These are phyloP conservation scores for Neonothopanus nambi DNA, from an alignment of 1,284 basidiomycete genomes.

Conservation along the genomic window DNA sequence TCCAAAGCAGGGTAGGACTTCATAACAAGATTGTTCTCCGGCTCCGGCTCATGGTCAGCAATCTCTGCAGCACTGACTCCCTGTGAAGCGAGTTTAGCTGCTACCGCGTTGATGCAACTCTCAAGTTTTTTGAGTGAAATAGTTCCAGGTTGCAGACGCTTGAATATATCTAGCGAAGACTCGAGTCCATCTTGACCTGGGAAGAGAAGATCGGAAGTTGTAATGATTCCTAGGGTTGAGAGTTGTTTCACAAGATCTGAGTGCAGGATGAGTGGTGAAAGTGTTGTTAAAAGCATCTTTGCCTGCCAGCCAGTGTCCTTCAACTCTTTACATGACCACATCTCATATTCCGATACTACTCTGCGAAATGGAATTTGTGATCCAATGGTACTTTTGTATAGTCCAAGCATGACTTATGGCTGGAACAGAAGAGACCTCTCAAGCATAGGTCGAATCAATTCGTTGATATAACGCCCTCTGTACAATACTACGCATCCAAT, in stretches of 20 bases:
- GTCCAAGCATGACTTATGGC: too few relatives aligned
- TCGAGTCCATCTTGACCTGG: constrained; percentile 9
- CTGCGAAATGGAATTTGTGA: too few relatives aligned
- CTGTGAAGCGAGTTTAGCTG: constrained; percentile 5
- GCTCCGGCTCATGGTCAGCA: neutral
- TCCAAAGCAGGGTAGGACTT: constrained; percentile 6
- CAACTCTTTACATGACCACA: too few relatives aligned
- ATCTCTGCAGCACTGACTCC: neutral
- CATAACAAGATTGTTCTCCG: neutral
- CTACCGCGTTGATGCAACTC: neutral
- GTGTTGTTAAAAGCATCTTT: neutral
- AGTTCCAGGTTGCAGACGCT: constrained; percentile 10
- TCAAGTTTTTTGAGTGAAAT: constrained; percentile 12
- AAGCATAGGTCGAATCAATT: too few relatives aligned
- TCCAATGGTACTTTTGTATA: too few relatives aligned
- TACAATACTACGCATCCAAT: too few relatives aligned
- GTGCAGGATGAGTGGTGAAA: neutral
- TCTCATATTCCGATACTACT: too few relatives aligned
- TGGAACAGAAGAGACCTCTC: too few relatives aligned
- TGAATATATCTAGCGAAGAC: constrained; percentile 8
- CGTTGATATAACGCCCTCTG: too few relatives aligned
- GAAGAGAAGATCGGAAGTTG: constrained; percentile 8
- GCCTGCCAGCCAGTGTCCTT: too few relatives aligned
- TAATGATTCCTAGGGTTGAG: constrained; percentile 1
- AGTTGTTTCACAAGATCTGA: constrained; percentile 1